Conservation (phyloP, 768 basidiomycete genomes). For the Psilocybe sp. region DNA sequence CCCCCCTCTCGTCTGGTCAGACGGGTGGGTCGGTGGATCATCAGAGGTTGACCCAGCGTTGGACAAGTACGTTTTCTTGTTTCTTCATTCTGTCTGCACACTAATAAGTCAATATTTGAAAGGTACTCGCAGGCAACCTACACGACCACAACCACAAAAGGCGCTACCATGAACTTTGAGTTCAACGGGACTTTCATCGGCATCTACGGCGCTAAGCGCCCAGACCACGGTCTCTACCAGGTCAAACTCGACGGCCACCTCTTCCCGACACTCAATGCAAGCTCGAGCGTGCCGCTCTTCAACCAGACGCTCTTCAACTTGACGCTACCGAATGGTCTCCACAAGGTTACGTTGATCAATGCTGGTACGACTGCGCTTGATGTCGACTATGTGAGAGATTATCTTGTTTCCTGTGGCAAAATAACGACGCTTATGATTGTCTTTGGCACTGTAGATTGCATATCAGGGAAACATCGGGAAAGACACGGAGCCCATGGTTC, state of each 20-base stretch:
- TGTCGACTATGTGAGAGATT: slow-evolving; percentile 17
- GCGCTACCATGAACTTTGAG: slow-evolving; percentile 22
- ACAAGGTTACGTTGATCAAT: slow-evolving; percentile 17
- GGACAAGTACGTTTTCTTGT: slow-evolving; percentile 12
- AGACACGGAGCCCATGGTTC: slow-evolving; percentile 13
- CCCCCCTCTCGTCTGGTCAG: slow-evolving; percentile 23
- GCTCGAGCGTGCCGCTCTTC: slow-evolving; percentile 9
- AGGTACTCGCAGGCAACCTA: slow-evolving; percentile 35
- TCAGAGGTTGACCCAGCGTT: slow-evolving; percentile 11
- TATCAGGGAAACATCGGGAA: slow-evolving; percentile 12
- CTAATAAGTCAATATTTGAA: no score
- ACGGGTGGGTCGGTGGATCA: slow-evolving; percentile 20
- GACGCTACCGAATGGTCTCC: slow-evolving; percentile 12
- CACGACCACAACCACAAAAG: slow-evolving; percentile 26
- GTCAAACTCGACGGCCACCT: slow-evolving; percentile 14
- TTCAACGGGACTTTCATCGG: slow-evolving; percentile 34
- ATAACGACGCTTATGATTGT: no score
- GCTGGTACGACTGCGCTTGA: slow-evolving; percentile 15
- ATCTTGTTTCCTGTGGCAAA: slow-evolving; percentile 5
- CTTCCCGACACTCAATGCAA: slow-evolving; percentile 12
- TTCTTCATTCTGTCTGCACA: no score
- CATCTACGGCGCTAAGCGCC: slow-evolving; percentile 20
- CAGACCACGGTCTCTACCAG: slow-evolving; percentile 16
- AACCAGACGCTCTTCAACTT: slow-evolving; percentile 19
- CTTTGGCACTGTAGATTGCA: no score